Evolutionary conservation across 192 early-diverging fungal genomes (phyloP), one percentile per base, ranked within the genome.

Genomic region (Coemansia sp.): DNA sequence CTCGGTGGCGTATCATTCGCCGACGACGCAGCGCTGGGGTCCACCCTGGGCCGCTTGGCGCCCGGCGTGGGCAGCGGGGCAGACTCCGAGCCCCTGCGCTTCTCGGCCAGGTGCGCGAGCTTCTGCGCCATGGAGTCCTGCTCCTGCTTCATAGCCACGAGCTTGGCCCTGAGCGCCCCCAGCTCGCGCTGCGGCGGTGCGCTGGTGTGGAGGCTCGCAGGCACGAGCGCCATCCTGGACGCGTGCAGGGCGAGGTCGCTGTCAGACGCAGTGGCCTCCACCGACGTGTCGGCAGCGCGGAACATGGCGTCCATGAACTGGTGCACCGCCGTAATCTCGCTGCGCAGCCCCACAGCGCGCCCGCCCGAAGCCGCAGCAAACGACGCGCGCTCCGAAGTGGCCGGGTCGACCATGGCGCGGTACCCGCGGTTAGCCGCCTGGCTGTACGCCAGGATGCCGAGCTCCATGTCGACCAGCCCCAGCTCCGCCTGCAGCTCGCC

Each of bases 61-160:
- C 10, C 13, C 4, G 11, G 51, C 51, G 29, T 16, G 27, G 4
- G 27, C 2, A 31, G 29, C 27, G 29, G 11, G 51, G 27, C 5
- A 4, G 51, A 31, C 3, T 54, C 51, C 10, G 51, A 14, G 10
- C 51, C 51, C 36, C 61, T 68, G 34, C 74, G 68, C 59, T 78
- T 78, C 24, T 61, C 63, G 9, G 57, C 63, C 65, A 78, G n/a
- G 3, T 10, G 42, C 1, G 36, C 19, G 27, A 73, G 67, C n/a
- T 63, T 72, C 37, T 66, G 66, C 21, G 76, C 56, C 27, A 65
- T 42, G 0, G 37, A 62, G 35, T 11, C 54, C 56, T 78, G 76
- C 41, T 64, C 67, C 11, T 62, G 51, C 51, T 73, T 63, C 76
- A 78, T 66, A 8, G 60, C 46, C n/a, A 56, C 67, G 8, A 78